phyloP scores from a whole-genome alignment of 2,329 filamentous ascomycete genomes.

The Penicillium brasilianum region DNA sequence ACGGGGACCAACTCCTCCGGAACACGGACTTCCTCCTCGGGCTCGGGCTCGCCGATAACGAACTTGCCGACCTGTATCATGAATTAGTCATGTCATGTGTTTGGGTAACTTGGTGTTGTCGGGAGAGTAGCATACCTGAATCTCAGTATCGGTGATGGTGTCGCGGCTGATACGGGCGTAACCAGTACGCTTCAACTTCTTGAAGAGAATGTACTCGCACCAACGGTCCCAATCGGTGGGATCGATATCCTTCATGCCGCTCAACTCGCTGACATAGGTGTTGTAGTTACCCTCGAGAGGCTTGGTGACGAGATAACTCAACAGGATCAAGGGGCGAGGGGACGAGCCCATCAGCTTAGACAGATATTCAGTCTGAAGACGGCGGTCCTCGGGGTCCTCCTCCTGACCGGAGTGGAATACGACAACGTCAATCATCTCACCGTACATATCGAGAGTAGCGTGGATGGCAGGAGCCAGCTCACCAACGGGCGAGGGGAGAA shows the following conservation, averaged over 20 bases:
- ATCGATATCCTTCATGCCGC: slow-evolving; percentile 95
- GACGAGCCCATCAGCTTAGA: slow-evolving; percentile 85
- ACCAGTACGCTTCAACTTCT: slow-evolving; percentile 79
- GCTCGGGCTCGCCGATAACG: slow-evolving; percentile 73
- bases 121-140: slow-evolving; percentile 67
- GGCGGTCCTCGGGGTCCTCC: slow-evolving; percentile 89
- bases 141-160: slow-evolving; percentile 95
- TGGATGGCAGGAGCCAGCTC: slow-evolving; percentile 96
- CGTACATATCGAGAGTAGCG: slow-evolving; percentile 93
- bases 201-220: slow-evolving; percentile 99
- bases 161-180: slow-evolving; percentile 88
- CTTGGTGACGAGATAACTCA: slow-evolving; percentile 91
- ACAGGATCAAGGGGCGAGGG: slow-evolving; percentile 77
- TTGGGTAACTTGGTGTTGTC: neutral
- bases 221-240: slow-evolving; percentile 92
- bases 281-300: slow-evolving; percentile 95
- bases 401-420: slow-evolving; percentile 99
- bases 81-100: slow-evolving; percentile 21
- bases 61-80: slow-evolving; percentile 79
- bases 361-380: slow-evolving; percentile 84
- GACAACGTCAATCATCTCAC: slow-evolving; percentile 86
- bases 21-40: slow-evolving; percentile 67
- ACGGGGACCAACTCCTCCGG: slow-evolving; percentile 75
- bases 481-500: slow-evolving; percentile 89
- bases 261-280: slow-evolving; percentile 83